Percentiles rank a stretch among this genome's conserved stretches.
Conservation (phyloP, 495 filamentous ascomycete genomes). For the Aspergillus leporis region DNA sequence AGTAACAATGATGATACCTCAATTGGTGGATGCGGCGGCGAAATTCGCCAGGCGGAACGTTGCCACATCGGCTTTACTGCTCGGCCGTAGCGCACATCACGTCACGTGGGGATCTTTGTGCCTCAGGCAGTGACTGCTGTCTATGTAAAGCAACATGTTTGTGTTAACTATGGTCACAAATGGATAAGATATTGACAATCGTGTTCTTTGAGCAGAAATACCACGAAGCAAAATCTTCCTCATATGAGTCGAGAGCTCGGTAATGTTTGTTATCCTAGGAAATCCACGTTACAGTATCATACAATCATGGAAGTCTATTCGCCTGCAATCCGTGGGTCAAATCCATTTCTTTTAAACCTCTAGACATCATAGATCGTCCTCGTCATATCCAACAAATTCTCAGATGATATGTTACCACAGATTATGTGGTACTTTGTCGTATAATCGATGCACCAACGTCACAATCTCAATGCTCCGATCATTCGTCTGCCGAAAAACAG, state of each 20-base stretch:
- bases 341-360: not conserved
- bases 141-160: not conserved
- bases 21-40: constrained; percentile 35
- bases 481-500: not conserved
- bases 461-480: not conserved
- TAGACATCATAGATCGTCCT: constrained; percentile 2
- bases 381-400: not conserved
- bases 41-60: constrained; percentile 26
- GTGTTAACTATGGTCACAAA: not conserved
- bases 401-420: not conserved
- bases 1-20: constrained; percentile 23
- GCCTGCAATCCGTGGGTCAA: constrained; percentile 17
- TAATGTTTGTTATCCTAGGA: not conserved
- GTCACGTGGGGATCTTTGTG: not conserved
- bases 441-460: not conserved
- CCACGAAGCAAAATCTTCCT: too few species aligned
- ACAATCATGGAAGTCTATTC: not conserved
- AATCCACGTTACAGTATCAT: not conserved
- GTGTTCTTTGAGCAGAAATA: too few species aligned
- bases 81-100: constrained; percentile 18
- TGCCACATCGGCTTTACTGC: constrained; percentile 29
- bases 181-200: too few species aligned
- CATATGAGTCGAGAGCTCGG: too few species aligned
- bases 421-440: not conserved
- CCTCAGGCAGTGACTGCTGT: too few species aligned